Base-by-base conservation (phyloP, 1,284 basidiomycete species). In the Thecaphora thlaspeos region DNA sequence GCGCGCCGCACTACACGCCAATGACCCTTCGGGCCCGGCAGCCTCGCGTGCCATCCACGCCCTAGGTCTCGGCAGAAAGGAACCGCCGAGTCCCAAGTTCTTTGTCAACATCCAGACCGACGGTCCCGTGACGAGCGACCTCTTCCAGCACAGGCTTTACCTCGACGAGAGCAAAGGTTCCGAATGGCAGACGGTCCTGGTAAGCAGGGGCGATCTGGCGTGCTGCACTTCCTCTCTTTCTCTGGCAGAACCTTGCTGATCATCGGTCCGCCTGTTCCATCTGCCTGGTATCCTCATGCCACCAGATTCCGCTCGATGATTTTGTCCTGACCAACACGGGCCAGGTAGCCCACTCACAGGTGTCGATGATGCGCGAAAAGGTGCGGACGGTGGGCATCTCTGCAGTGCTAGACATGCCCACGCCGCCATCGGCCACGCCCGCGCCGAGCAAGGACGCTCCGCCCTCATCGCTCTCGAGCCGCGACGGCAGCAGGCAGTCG, bases 101-200 rank as follows among this genome's bases (percentile, higher is more conserved):
- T 81, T 88, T 70, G 88, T 91, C 53, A 94, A 94, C 77, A 80
- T 94, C 28, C 91, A 93, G 77, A 92, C 90, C 2, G 88, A 88
- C 1, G 80, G 81, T 1, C 85, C 87, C 2, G 79, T 81, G 15
- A 74, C 77, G 62, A 80, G 79, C 32, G 90, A 92, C 77, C 80
- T 94, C 19, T 94, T 90, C 86, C 91, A 93, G 73, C 91, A 94
- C 71, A 83, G 89, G 34, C 80, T 94, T 34, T 89, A 85, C 78
- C 88, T 92, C 76, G 81, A 84, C 51, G 82, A 84, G 46, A 80
- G 82, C 21, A 86, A 88, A 48, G 86, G 86, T 17, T 48, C 68
- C 44, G 81, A 82, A 11, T 94, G 91, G 91, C 88, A 92, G 76
- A 87, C 91, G 69, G 79, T 93, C 11, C 86, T 88, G 66, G 90